Evolutionary conservation across 2,329 filamentous ascomycete species (phyloP), one percentile per base, ranked within the genome.

Genomic region (Proliferodiscus dingleyae): DNA sequence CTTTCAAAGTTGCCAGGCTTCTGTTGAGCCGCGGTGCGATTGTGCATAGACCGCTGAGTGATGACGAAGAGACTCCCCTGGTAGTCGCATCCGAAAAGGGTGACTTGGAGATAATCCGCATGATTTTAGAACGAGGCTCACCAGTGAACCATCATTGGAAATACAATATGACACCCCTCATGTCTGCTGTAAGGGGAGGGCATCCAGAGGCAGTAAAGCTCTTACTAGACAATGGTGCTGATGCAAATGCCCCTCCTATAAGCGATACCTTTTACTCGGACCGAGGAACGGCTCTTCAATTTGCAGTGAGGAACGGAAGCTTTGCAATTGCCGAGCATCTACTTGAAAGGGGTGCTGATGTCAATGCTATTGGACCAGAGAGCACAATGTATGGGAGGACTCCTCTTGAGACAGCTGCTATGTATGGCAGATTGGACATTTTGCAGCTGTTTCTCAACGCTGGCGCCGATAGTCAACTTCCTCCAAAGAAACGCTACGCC

Each of bases 371-470:
- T 16, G 58, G 55, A 9, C 52, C 63, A 8, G n/a, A 22, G 13
- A 26, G 24, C 11, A 26, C 24, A 11, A 13, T 33, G 6, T 23
- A 15, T 1, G 46, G 46, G 6, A 36, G 41, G 11, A 48, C 51
- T 62, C 41, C 46, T 22, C 37, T 48, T 9, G 41, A 44, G 41
- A 58, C 50, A 6, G 65, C 65, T 24, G 63, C 64, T 2, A 60
- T 58, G 41, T 29, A 60, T 46, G 62, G 62, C 7, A 52, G 60
- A 26, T 15, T 41, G 2, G 41, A 49, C n/a, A 40, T 52, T 13
- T 36, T 44, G 11, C 34, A 44, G 23, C 41, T 54, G 6, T 40
- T 54, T 28, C 37, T 51, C 22, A 33, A 41, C 8, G 41, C 40
- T 26, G 46, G 46, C 24, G 50, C 49, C 11, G 24, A 26, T 11